A percentile compares a stretch with the other conserved stretches of the same genome.
These are phyloP conservation scores for Carex arenaria DNA, from an alignment of 202 grass and related monocot species.

Conservation along the genomic window DNA sequence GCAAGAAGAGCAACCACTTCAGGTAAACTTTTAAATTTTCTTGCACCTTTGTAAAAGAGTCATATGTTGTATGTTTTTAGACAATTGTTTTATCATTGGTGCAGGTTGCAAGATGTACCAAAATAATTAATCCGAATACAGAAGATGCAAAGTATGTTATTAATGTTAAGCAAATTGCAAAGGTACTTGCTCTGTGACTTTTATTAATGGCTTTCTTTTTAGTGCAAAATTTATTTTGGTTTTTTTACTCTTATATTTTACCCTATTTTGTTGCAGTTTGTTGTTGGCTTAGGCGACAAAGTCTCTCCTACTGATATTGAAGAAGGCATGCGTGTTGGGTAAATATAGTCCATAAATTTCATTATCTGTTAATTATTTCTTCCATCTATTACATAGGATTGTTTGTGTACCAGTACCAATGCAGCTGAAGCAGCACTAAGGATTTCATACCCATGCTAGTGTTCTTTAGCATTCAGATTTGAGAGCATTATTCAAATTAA, in stretches of 20 bases:
- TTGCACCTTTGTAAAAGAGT: not conserved
- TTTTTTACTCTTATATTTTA: constrained; percentile 14
- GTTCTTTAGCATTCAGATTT: not conserved
- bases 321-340: constrained; percentile 98
- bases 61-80: not conserved
- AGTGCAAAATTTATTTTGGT: not conserved
- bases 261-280: constrained; percentile 51
- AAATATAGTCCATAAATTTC: constrained; percentile 6
- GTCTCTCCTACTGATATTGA: constrained; percentile 97
- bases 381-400: not conserved
- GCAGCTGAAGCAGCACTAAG: not conserved
- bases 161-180: constrained; percentile 93
- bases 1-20: constrained; percentile 89
- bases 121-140: constrained; percentile 85
- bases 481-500: not conserved
- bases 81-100: not conserved
- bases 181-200: constrained; percentile 39
- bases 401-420: not conserved
- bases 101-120: constrained; percentile 87
- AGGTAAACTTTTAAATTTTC: constrained; percentile 25
- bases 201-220: not conserved
- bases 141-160: constrained; percentile 89
- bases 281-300: constrained; percentile 87
- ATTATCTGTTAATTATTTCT: not conserved
- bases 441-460: constrained; percentile 2